These are phyloP conservation scores for Saprolegnia diclina DNA, from an alignment of 352 stramenopile genomes.

Conservation along the genomic window DNA sequence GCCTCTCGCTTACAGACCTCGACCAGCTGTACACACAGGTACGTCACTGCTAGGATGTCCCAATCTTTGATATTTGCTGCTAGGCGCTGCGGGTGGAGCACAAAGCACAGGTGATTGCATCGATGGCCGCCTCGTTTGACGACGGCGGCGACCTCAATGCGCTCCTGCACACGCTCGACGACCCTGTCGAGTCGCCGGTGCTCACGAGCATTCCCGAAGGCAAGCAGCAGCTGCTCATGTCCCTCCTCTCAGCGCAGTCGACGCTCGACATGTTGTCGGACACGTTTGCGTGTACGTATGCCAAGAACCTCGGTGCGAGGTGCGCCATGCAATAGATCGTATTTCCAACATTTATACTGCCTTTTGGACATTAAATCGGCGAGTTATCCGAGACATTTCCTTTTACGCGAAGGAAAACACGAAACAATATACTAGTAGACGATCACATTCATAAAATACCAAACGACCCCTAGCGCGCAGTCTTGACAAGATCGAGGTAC, in stretches of 20 bases:
- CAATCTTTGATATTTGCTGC: neutral
- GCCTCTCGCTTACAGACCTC: slow-evolving; percentile 4
- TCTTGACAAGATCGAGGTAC: too few relatives aligned
- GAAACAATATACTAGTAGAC: too few relatives aligned
- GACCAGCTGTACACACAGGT: slow-evolving; percentile 14
- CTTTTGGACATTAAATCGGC: too few relatives aligned
- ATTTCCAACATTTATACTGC: too few relatives aligned
- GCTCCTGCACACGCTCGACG: neutral
- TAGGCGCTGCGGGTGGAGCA: slow-evolving; percentile 4
- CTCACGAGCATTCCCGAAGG: slow-evolving; percentile 3
- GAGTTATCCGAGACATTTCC: too few relatives aligned
- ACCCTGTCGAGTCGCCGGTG: neutral
- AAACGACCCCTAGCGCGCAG: too few relatives aligned
- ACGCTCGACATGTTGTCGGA: slow-evolving; percentile 11
- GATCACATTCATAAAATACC: too few relatives aligned
- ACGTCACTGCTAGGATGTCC: neutral
- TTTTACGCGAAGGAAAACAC: too few relatives aligned
- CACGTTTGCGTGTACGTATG: neutral
- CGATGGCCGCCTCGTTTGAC: neutral
- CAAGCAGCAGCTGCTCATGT: slow-evolving; percentile 24
- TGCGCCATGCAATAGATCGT: slow-evolving; percentile 12
- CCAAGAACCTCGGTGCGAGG: neutral
- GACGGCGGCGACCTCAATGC: neutral
- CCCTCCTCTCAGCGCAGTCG: slow-evolving; percentile 4
- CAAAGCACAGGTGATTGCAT: slow-evolving; percentile 2